Base-by-base conservation (phyloP, 1,139 yeast species). In the Kodamaea anthophila region DNA sequence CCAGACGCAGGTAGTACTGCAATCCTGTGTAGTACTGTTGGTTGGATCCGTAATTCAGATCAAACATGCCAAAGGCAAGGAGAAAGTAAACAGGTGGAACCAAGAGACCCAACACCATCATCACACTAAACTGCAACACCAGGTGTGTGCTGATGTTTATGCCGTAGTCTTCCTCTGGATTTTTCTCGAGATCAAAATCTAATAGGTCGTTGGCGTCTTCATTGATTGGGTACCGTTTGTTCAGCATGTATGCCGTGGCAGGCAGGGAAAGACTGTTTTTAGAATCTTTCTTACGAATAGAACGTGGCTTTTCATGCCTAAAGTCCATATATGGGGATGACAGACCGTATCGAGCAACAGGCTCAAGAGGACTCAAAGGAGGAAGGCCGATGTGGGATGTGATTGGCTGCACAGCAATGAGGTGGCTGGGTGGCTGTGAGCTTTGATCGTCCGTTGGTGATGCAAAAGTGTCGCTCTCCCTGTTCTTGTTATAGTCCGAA, bases 81-180 rank as follows among this genome's bases (percentile, higher is more conserved):
- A 61, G 39, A 28, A 60, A 58, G 39, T 44, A 62, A 5, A 62
- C 26, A 2, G 69, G 69, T 5, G 68, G 67, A 2, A 58, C 39
- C 7, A 60, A 25, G 13, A 60, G 41, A 2, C 65, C 65, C 5
- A 55, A 12, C 4, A 50, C 25, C 60, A 57, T 49, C 42, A 59
- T 34, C 5, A 31, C 11, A n/a, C 30, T 18, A 25, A 34, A 34
- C 9, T 31, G 24, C 11, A 29, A 22, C 12, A 26, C 18, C 27
- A 24, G 27, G 15, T 15, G 18, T 4, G 13, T n/a, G 12, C 15
- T 13, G 21, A 9, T 24, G 13, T 4, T 10, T 11, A 3, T 16
- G 15, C 8, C 27, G 21, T 4, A 13, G 8, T 4, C 10, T 18
- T 4, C 4, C 21, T 6, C 15, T 6, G 4, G 9, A 23, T 33